Base-by-base conservation (phyloP, 306 rosid genomes). In the Dalbergia oliveri region DNA sequence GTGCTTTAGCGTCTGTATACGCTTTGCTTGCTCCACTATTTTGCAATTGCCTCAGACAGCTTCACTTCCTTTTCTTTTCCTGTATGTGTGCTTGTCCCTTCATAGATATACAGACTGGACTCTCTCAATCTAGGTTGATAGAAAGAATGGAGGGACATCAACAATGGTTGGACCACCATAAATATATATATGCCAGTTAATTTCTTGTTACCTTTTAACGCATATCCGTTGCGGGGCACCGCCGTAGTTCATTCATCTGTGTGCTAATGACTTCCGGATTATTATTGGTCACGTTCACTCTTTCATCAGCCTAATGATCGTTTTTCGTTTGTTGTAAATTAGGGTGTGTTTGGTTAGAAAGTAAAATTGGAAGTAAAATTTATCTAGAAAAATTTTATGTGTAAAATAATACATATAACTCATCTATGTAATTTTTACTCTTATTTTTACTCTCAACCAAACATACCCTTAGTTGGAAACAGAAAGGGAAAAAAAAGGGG, bases 11-110 rank as follows among this genome's bases (percentile, higher is more conserved):
- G 33, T 12, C 68, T 43, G 9, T 19, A 21, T 57, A 59, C 31
- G 59, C 77, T 70, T 73, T 65, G 21, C 14, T 77, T 56, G 43
- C 57, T 53, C 62, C 12, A 21, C 21, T 43, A 44, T 15, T 57
- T 31, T 76, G 73, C 67, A 26, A 26, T 26, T 26, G 31, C 31
- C 82, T 44, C 9, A 4, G 66, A 69, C 67, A 61, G 41, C 37
- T 16, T 68, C 18, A 5, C 50, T 14, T 82, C 19, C 39, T 61
- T 23, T 57, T 45, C 63, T 84, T 34, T 65, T 45, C 56, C 68
- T 84, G 80, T 79, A 63, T 34, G 41, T 37, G 57, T 59, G 16
- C 4, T 45, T 75, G 84, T 84, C 78, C 12, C 81, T 84, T 78
- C 62, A 61, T 21, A 71, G 26, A 66, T 49, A 21, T 63, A 68